A percentile compares a stretch with the other conserved stretches of the same genome.
Conservation (phyloP, 2,329 filamentous ascomycete genomes). For the Aspergillus brunneoviolaceus region DNA sequence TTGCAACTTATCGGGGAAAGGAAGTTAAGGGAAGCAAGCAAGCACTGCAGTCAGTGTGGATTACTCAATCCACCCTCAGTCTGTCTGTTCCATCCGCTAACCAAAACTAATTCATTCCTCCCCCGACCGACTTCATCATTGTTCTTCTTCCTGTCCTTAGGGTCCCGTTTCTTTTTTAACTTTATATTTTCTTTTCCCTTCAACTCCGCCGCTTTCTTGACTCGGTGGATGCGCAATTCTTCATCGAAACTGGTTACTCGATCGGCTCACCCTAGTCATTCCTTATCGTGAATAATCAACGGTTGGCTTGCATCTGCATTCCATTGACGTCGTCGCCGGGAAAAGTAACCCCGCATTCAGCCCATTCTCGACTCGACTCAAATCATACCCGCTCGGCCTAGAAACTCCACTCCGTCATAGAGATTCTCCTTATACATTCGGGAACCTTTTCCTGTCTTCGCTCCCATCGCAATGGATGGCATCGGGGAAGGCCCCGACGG, state of each 20-base stretch:
- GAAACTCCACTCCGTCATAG: constrained; percentile 19
- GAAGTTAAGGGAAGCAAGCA: too few relatives aligned
- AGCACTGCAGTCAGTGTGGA: not conserved
- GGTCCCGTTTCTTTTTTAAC: constrained; percentile 4
- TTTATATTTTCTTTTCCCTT: constrained; percentile 15
- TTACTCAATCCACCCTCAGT: constrained; percentile 13
- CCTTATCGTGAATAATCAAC: constrained; percentile 9
- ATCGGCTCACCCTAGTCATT: constrained; percentile 18
- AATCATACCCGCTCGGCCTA: constrained; percentile 18
- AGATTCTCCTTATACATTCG: constrained; percentile 4
- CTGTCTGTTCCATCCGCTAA: not conserved
- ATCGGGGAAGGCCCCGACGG: constrained; percentile 39
- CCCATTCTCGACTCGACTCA: constrained; percentile 11
- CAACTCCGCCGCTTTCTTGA: constrained; percentile 2
- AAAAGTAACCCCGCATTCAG: constrained; percentile 23
- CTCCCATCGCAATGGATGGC: constrained; percentile 31
- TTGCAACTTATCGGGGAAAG: constrained; percentile 3
- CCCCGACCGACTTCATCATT: not conserved
- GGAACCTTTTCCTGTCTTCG: constrained; percentile 2
- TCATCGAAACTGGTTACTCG: constrained; percentile 6
- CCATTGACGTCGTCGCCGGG: constrained; percentile 12
- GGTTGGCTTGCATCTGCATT: constrained; percentile 1
- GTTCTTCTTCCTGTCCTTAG: constrained; percentile 3
- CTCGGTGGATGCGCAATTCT: constrained; percentile 6
- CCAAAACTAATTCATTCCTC: not conserved